These are phyloP conservation scores for Fusarium devonianum DNA, from an alignment of 2,329 filamentous ascomycete species.

Conservation along the genomic window DNA sequence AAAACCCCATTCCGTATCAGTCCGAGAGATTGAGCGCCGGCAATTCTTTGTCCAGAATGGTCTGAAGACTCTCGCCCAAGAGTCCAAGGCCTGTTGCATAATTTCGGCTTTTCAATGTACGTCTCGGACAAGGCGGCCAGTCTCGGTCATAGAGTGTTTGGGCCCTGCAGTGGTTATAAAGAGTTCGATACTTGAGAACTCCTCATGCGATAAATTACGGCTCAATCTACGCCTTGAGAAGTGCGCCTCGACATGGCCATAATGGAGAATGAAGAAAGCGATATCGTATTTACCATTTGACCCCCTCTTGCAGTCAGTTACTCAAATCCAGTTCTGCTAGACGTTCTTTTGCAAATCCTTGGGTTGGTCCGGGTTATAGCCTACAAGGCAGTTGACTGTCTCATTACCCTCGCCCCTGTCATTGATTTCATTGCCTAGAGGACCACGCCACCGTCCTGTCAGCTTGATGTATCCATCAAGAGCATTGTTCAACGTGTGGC, in stretches of 20 bases:
- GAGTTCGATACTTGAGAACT: too few species aligned
- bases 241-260: too few species aligned
- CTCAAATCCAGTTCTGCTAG: neutral
- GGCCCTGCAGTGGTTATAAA: conserved; percentile 38
- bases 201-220: conserved; percentile 22
- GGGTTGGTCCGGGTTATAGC: conserved; percentile 34
- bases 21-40: too few species aligned
- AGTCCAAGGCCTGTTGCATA: too few species aligned
- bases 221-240: neutral
- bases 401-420: conserved; percentile 35
- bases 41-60: conserved; percentile 48
- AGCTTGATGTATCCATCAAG: conserved; percentile 37
- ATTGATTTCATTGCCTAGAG: conserved; percentile 34
- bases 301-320: neutral
- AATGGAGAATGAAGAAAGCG: too few species aligned
- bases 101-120: conserved; percentile 44
- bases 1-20: too few species aligned
- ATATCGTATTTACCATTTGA: neutral
- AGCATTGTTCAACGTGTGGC: conserved; percentile 25
- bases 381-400: conserved; percentile 36
- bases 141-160: conserved; percentile 49
- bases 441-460: conserved; percentile 28
- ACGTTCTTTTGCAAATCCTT: conserved; percentile 12
- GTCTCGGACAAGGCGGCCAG: conserved; percentile 49
- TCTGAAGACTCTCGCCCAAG: conserved; percentile 49